phyloP scores from a whole-genome alignment of 2,329 filamentous ascomycete genomes.

The Huntiella decipiens region DNA sequence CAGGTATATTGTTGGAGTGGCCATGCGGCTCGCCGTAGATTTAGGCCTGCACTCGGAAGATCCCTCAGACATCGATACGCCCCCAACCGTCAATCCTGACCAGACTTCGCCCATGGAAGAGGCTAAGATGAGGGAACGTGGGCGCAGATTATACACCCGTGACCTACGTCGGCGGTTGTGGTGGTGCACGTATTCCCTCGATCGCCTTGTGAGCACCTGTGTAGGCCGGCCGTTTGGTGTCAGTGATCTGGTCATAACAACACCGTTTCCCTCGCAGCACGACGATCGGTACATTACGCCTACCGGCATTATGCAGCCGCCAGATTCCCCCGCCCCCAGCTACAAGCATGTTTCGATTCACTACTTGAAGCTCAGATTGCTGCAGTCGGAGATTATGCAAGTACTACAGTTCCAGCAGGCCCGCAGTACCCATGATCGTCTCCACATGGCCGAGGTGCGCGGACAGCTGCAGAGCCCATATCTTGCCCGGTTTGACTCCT shows the following conservation, averaged over 20 bases:
- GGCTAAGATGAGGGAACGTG: constrained; percentile 28
- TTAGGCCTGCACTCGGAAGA: constrained; percentile 87
- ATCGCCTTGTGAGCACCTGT: constrained; percentile 85
- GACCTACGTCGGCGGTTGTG: constrained; percentile 75
- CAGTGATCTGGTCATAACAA: constrained; percentile 90
- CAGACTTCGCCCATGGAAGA: constrained; percentile 3
- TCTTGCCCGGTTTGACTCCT: constrained; percentile 63
- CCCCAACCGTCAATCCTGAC: constrained; percentile 14
- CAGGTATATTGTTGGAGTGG: constrained; percentile 83
- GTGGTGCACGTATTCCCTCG: constrained; percentile 95
- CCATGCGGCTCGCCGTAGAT: constrained; percentile 75
- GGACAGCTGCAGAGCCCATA: constrained; percentile 69
- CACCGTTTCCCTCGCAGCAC: constrained; percentile 74
- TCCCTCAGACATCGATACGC: constrained; percentile 41
- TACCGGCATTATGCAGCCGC: constrained; percentile 47
- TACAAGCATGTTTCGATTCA: constrained; percentile 87
- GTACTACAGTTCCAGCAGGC: constrained; percentile 86
- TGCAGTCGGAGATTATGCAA: constrained; percentile 90
- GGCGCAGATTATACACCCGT: constrained; percentile 61
- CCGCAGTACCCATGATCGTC: constrained; percentile 48
- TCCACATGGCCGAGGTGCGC: constrained; percentile 53
- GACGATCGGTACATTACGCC: constrained; percentile 80
- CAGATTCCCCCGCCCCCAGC: constrained; percentile 44
- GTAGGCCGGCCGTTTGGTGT: constrained; percentile 87
- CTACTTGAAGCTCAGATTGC: constrained; percentile 70